phyloP scores from a whole-genome alignment of 148 eudicot species.

The Vaccinium myrtillus region DNA sequence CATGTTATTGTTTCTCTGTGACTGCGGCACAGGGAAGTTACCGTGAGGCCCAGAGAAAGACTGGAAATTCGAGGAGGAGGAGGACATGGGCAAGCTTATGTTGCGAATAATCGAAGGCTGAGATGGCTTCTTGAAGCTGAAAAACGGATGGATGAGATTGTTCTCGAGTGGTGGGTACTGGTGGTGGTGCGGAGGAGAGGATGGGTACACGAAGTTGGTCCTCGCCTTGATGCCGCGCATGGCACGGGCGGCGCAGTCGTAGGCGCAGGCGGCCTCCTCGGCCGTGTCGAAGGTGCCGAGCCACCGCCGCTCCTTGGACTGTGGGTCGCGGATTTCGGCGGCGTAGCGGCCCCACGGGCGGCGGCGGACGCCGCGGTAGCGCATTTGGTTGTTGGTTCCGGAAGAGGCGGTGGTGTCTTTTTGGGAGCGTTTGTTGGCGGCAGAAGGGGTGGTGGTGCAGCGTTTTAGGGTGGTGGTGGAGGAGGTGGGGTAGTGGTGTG shows the following conservation, averaged over 20 bases:
- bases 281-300: slow-evolving; percentile 84
- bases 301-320: slow-evolving; percentile 75
- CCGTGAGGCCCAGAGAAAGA: neutral
- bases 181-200: slow-evolving; percentile 6
- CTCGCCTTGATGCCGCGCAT: slow-evolving; percentile 72
- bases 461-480: slow-evolving; percentile 21
- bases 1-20: neutral
- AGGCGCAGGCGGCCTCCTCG: slow-evolving; percentile 80
- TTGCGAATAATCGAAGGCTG: slow-evolving; percentile 24
- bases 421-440: slow-evolving; percentile 27
- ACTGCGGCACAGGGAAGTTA: slow-evolving; percentile 10
- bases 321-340: slow-evolving; percentile 79
- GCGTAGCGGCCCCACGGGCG: slow-evolving; percentile 94
- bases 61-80: too few species aligned
- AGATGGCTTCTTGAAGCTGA: slow-evolving; percentile 18
- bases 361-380: slow-evolving; percentile 79
- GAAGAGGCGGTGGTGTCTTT: slow-evolving; percentile 20
- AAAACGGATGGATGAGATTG: slow-evolving; percentile 17
- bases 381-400: neutral
- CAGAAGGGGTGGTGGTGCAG: slow-evolving; percentile 14
- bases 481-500: slow-evolving; percentile 4
- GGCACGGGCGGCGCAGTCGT: slow-evolving; percentile 75
- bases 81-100: too few species aligned
- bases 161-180: neutral
- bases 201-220: slow-evolving; percentile 59